Base-by-base conservation (phyloP, 768 basidiomycete species). In the Leccinum obscurum region DNA sequence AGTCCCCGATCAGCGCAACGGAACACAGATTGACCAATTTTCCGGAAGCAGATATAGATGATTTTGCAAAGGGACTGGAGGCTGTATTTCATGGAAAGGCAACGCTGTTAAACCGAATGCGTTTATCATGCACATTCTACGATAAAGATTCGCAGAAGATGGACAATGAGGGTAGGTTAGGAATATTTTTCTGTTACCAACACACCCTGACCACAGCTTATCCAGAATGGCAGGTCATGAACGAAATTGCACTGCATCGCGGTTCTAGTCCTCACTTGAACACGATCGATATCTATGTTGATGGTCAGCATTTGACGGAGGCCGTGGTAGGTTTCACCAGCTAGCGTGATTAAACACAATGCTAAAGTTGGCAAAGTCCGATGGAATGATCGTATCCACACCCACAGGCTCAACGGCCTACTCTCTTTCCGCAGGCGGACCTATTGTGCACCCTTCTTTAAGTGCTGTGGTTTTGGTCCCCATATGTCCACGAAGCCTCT, bases 381-480 rank as follows among this genome's bases (percentile, higher is more conserved):
- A 97, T 67, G 95, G 95, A 39, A 78, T 97, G 60, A 94, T 97
- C 58, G 86, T 98, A 56, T 94, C 94, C 7, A 98, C 95, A 2
- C 95, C 95, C 22, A 98, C 95, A 3, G 95, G 95, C 6, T 97
- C 95, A 22, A 97, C 95, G 3, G 95, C 95, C 15, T 97, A 98
- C 75, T 97, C 95, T 1, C 81, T 98, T 24, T 96, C 94, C 3
- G 92, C 95, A 1, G 95, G 95, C 35, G 95, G 95, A 26, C 95
- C 95, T 4, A 97, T 98, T 65, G 93, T 97, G 0, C 95, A 97
- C 63, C 95, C 95, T 3, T 92, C 92, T 3, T 78, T 95, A 41
- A 91, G 90, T 60, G 92, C 94, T 1, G 82, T 97, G 54, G 90
- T 98, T 14, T 78, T 98, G 46, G 96, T 95, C 1, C 95, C 95